phyloP scores from a whole-genome alignment of 2,329 filamentous ascomycete genomes.

The Sporothrix mexicana region DNA sequence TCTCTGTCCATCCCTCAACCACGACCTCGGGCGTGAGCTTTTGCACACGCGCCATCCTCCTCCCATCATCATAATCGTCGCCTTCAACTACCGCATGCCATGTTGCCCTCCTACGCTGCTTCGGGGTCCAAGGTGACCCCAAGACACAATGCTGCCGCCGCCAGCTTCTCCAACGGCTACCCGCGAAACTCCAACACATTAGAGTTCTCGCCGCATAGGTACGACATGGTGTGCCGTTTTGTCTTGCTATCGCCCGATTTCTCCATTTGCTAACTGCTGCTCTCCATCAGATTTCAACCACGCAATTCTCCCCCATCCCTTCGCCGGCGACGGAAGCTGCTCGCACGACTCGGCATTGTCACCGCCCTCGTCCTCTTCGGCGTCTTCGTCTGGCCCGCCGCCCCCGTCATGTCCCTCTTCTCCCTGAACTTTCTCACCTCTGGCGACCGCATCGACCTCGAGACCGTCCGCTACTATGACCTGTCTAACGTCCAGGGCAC shows the following conservation, averaged over 20 bases:
- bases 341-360: conserved; percentile 69
- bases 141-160: conserved; percentile 69
- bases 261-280: neutral
- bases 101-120: conserved; percentile 66
- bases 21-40: conserved; percentile 26
- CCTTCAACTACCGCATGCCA: conserved; percentile 42
- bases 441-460: conserved; percentile 75
- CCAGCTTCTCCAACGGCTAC: conserved; percentile 83
- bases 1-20: neutral
- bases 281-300: conserved; percentile 74
- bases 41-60: neutral
- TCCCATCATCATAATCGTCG: neutral
- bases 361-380: conserved; percentile 68
- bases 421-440: conserved; percentile 74
- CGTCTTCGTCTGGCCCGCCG: conserved; percentile 76
- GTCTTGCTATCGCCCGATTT: neutral
- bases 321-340: conserved; percentile 73
- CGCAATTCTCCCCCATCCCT: conserved; percentile 73
- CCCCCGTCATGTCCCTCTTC: conserved; percentile 63
- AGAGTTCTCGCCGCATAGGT: conserved; percentile 90
- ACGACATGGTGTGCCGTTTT: neutral
- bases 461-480: conserved; percentile 97
- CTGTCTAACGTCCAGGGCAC: conserved; percentile 89
- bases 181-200: conserved; percentile 74
- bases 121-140: conserved; percentile 76